These are phyloP conservation scores for Fraxinus cuspidata DNA, from an alignment of 257 asterid species.

Conservation along the genomic window DNA sequence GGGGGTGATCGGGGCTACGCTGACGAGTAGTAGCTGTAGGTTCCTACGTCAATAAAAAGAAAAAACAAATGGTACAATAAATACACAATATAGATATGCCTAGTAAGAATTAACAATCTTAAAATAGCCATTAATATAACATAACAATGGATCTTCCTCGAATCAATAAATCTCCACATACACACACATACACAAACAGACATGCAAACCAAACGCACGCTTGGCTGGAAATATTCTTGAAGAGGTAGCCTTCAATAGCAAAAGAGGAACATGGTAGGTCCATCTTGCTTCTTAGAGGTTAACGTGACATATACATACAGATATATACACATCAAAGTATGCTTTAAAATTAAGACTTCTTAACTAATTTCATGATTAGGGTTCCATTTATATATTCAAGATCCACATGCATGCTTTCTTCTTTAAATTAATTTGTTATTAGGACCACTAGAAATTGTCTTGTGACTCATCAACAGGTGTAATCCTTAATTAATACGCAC, in stretches of 20 bases:
- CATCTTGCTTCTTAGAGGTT: constrained; percentile 20
- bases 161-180: background rate
- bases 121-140: background rate
- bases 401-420: constrained; percentile 45
- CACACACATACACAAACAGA: constrained; percentile 1
- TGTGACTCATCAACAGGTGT: constrained; percentile 45
- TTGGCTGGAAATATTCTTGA: constrained; percentile 12
- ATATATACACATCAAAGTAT: background rate
- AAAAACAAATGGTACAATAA: too few relatives aligned
- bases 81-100: too few relatives aligned
- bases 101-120: background rate
- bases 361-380: constrained; percentile 57
- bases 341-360: constrained; percentile 39
- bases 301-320: background rate
- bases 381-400: constrained; percentile 30
- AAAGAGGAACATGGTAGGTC: constrained; percentile 66
- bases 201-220: constrained; percentile 32
- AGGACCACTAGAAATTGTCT: constrained; percentile 47
- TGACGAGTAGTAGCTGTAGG: too few relatives aligned
- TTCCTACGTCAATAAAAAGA: too few relatives aligned
- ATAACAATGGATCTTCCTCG: background rate
- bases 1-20: too few relatives aligned
- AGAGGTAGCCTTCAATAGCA: constrained; percentile 29
- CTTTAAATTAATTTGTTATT: background rate
- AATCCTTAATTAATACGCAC: constrained; percentile 16